A percentile compares a stretch with the other conserved stretches of the same genome.
phyloP scores from a whole-genome alignment of 1,284 basidiomycete species.

The Ustilago hordei region DNA sequence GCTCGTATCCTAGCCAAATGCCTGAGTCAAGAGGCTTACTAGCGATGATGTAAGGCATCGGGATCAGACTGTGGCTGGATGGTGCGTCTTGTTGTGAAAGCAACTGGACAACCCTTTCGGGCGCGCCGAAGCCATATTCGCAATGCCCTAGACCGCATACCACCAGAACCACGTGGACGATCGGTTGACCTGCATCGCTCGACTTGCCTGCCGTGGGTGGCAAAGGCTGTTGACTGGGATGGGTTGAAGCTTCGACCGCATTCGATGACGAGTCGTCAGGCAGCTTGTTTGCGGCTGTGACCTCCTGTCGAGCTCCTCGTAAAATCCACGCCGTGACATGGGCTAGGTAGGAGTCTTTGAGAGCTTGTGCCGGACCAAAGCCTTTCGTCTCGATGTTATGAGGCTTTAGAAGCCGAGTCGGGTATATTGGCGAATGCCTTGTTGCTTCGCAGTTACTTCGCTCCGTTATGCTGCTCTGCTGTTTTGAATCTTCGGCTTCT shows the following conservation, averaged over 20 bases:
- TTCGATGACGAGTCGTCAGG: not conserved
- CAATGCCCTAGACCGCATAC: conserved; percentile 55
- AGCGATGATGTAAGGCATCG: conserved; percentile 47
- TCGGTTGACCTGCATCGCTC: conserved; percentile 6
- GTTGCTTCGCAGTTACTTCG: not conserved
- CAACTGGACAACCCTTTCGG: conserved; percentile 43
- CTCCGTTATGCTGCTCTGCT: not conserved
- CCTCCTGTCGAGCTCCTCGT: conserved; percentile 10
- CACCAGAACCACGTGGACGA: conserved; percentile 41
- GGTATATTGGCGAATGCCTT: conserved; percentile 23
- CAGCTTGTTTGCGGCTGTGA: not conserved
- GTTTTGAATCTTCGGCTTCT: not conserved
- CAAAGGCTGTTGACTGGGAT: not conserved
- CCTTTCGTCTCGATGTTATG: conserved; percentile 46
- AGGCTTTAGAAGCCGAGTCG: conserved; percentile 45
- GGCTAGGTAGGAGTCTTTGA: conserved; percentile 59
- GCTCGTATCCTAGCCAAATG: conserved; percentile 49
- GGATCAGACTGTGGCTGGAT: not conserved
- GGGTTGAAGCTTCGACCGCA: not conserved
- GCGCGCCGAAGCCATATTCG: conserved; percentile 58
- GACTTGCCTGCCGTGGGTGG: not conserved
- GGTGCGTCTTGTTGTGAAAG: conserved; percentile 13
- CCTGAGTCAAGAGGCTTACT: conserved; percentile 53
- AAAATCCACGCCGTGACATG: conserved; percentile 52
- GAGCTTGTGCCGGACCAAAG: conserved; percentile 56